phyloP scores from a whole-genome alignment of 495 filamentous ascomycete genomes.

The Parathielavia appendiculata region DNA sequence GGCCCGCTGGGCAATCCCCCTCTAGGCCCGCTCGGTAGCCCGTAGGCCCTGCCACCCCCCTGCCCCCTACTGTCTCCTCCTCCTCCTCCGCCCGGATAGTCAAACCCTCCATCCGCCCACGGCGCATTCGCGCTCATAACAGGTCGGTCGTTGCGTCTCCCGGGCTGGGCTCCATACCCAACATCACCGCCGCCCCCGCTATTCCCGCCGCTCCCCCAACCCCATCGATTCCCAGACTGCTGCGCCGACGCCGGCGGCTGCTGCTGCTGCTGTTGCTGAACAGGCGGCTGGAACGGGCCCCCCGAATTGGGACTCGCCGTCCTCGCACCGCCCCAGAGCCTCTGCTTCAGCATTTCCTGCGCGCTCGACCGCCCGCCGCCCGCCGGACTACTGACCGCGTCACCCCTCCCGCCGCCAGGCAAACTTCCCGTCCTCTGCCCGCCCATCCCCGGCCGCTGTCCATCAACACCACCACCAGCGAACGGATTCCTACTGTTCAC shows the following conservation, averaged over 20 bases:
- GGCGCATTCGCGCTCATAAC: constrained; percentile 46
- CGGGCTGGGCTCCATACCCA: constrained; percentile 33
- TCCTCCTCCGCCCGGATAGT: constrained; percentile 34
- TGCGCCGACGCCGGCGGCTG: constrained; percentile 10
- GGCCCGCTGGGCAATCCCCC: constrained; percentile 42
- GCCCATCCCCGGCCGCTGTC: constrained; percentile 23
- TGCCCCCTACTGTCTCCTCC: constrained; percentile 32
- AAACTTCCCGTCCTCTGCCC: constrained; percentile 67
- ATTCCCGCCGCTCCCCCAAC: constrained; percentile 23
- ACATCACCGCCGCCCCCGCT: constrained; percentile 30
- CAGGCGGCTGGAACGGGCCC: constrained; percentile 39
- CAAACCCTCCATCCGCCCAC: constrained; percentile 40
- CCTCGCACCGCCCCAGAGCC: constrained; percentile 44
- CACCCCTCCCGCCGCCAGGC: constrained; percentile 23
- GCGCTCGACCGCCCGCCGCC: constrained; percentile 32
- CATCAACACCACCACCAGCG: constrained; percentile 11
- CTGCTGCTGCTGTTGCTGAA: constrained; percentile 20
- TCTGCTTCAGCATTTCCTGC: constrained; percentile 48
- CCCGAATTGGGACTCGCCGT: constrained; percentile 37
- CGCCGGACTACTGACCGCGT: constrained; percentile 28
- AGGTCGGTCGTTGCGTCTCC: constrained; percentile 36
- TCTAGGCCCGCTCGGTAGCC: constrained; percentile 49
- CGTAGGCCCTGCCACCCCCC: constrained; percentile 35
- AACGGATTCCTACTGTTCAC: constrained; percentile 22
- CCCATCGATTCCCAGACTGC: constrained; percentile 24